Base-by-base conservation (phyloP, 495 filamentous ascomycete species). In the Penicillium verhagenii region DNA sequence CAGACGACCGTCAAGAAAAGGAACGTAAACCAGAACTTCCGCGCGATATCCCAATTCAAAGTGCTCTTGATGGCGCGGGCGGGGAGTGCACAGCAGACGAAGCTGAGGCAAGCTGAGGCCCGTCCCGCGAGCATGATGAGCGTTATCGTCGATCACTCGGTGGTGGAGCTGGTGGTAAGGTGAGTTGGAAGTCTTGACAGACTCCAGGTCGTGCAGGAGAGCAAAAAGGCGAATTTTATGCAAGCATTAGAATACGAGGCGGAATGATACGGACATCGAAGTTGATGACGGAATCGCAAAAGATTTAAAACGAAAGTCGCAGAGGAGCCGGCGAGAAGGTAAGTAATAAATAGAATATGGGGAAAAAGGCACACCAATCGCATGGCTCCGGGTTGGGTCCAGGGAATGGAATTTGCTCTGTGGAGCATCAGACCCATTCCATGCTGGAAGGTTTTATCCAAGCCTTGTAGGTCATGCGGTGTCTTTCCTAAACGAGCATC, bases 21-120 rank as follows among this genome's bases (percentile, higher is more conserved):
- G 33, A 65, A 59, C 8, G 56, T 53, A 31, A 58, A 68, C 51
- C 53, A 65, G 33, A 58, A 64, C n/a, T 56, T 54, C 3, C 55
- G 52, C 14, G 58, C 54, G 4, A 39, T 21, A 1, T 58, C 58
- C 58, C 61, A 61, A 21, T 42, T 50, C 14, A 55, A 45, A 1
- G 54, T 42, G 4, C 39, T 23, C 14, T 42, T 3, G 2, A 54
- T 16, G 28, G 45, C 54, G 16, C 59, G 59, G 28, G 59, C 54
- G 1, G 59, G 59, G 2, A 61, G 44, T 14, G 55, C 44, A 26
- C 59, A 61, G 42, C 59, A 61, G 37, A 61, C 35, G 23, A 29
- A 55, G 10, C 16, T 46, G 11, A 57, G 29, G 29, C 43, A 57
- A 21, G 23, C 31, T 3, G 42, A 25, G n/a, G 38, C 50, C 19